Base-by-base conservation (phyloP, 2,329 filamentous ascomycete species). In the Aspergillus aculeatinus region DNA sequence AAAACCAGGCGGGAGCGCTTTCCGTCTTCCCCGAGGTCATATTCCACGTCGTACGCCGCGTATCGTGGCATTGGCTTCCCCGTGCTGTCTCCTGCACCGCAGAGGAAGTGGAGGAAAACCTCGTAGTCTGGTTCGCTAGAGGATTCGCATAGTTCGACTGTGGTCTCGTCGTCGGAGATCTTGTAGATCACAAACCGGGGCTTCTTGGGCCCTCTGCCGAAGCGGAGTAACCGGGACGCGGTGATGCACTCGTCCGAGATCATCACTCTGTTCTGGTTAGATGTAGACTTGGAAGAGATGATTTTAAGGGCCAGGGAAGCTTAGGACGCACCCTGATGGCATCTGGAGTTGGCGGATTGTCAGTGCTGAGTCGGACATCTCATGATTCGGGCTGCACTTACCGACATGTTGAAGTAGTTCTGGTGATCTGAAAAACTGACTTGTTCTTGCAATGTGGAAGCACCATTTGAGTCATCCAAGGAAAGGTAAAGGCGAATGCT, bases 21-120 rank as follows among this genome's bases (percentile, higher is more conserved):
- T 1, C 63, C 58, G n/a, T 65, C 63, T 1, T 51, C 39, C 1
- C 39, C 19, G 12, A 65, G 51, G 19, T 65, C 60, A 58, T 62
- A 65, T 44, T 65, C 62, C 6, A 65, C 62, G 6, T 65, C 62
- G 35, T 65, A 65, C 19, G 58, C 60, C 12, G 63, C 62, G 31
- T 64, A 65, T 10, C 58, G 51, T 47, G 63, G 63, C 42, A 42
- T 48, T 1, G 7, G 51, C 6, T 59, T 59, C 4, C 47, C 57
- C 2, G 49, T 33, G 4, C 29, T 33, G 10, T 44, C 48, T 5
- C 50, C 44, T n/a, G 63, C 23, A 0, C 51, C 59, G 21, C 51
- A 39, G 5, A 64, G 62, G 3, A 48, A 59, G 12, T 60, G 60
- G 5, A 51, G 57, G 39, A 66, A 66, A 1, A 21, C 33, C 27